Conservation (phyloP, 164 flowering plant species). For the Platanus orientalis region DNA sequence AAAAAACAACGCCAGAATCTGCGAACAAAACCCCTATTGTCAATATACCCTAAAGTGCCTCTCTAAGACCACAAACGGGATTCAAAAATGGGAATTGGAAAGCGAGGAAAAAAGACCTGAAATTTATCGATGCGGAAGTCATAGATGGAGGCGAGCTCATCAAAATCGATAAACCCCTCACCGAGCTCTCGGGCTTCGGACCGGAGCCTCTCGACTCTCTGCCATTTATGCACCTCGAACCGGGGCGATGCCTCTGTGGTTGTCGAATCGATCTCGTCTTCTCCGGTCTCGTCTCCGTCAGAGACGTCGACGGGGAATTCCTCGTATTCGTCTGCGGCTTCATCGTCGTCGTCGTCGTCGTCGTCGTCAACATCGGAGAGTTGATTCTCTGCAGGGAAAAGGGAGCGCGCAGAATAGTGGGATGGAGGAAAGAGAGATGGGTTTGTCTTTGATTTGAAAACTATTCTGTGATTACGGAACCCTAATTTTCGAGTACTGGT, state of each 20-base stretch:
- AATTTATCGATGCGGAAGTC: slow-evolving; percentile 85
- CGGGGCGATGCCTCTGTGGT: slow-evolving; percentile 7
- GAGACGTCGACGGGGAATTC: slow-evolving; percentile 23
- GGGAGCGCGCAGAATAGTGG: slow-evolving; percentile 19
- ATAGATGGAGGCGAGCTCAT: slow-evolving; percentile 72
- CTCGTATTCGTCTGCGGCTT: slow-evolving; percentile 49
- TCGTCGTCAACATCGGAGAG: slow-evolving; percentile 26
- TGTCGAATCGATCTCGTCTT: slow-evolving; percentile 11
- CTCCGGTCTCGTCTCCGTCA: slow-evolving; percentile 17
- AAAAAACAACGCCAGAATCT: no score
- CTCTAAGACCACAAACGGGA: not conserved
- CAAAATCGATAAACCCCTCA: slow-evolving; percentile 56
- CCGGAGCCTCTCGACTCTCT: slow-evolving; percentile 70
- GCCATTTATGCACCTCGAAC: slow-evolving; percentile 50
- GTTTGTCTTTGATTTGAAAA: slow-evolving; percentile 4
- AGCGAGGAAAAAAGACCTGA: slow-evolving; percentile 43
- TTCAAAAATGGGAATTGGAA: not conserved
- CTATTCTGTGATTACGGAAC: slow-evolving; percentile 22
- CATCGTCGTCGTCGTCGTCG: slow-evolving; percentile 39
- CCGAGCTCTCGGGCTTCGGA: slow-evolving; percentile 66
- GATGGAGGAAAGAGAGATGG: slow-evolving; percentile 8
- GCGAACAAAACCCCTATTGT: no score
- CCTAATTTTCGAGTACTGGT: slow-evolving; percentile 12
- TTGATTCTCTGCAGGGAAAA: slow-evolving; percentile 18
- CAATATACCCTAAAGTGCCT: no score